These are phyloP conservation scores for Apiospora marii DNA, from an alignment of 2,329 filamentous ascomycete genomes.

Conservation along the genomic window DNA sequence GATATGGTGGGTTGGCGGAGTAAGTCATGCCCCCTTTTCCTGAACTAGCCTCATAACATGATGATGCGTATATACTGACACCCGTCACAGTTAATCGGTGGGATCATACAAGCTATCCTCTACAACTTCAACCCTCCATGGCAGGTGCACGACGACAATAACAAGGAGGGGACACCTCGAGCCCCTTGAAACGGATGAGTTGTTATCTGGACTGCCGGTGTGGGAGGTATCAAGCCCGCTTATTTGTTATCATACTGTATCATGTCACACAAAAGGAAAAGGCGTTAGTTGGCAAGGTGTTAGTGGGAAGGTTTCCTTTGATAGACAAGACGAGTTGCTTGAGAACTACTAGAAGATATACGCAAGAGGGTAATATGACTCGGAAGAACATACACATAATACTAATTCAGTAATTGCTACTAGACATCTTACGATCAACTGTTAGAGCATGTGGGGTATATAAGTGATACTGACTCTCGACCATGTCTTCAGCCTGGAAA, in stretches of 20 bases:
- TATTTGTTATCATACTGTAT: not conserved
- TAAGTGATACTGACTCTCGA: not conserved
- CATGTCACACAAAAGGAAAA: not conserved
- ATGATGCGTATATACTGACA: not conserved
- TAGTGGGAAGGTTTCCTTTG: not conserved
- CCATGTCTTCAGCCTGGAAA: not conserved
- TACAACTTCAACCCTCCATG: conserved; percentile 43
- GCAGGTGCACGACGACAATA: not conserved
- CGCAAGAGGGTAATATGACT: not conserved
- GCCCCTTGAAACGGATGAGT: not conserved
- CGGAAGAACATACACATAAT: not conserved
- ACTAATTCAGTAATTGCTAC: not conserved
- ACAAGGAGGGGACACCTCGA: not conserved
- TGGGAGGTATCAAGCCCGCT: not conserved
- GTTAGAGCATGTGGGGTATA: not conserved
- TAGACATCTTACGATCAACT: not conserved
- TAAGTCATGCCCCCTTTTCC: conserved; percentile 28
- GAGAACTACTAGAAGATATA: not conserved
- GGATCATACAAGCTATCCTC: conserved; percentile 37
- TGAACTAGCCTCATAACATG: not conserved
- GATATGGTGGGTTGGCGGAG: conserved; percentile 48
- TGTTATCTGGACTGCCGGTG: not conserved
- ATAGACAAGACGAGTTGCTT: not conserved
- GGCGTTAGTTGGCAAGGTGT: not conserved
- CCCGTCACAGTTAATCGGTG: conserved; percentile 29